Base-by-base conservation (phyloP, 768 basidiomycete genomes). In the Russula emetica region DNA sequence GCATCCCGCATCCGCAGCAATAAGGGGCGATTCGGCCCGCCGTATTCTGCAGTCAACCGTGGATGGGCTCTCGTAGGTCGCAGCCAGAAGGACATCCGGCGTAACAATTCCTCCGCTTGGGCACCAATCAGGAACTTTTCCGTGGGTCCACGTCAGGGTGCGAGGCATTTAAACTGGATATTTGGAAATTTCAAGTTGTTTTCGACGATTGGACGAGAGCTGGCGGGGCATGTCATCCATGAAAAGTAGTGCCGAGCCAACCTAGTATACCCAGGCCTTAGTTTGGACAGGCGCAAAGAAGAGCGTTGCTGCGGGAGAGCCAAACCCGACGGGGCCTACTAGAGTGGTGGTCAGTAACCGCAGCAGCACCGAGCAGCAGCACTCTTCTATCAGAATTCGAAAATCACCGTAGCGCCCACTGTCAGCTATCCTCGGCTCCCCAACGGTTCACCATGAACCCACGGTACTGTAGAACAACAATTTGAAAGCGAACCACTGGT, bases 1-100 rank as follows among this genome's bases (percentile, higher is more conserved):
- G 36, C 36, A 34, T 28, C 28, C 28, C 28, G 28, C 28, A 32
- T 50, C 60, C 60, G 60, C 53, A 61, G 60, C 13, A 18, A 22
- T 9, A 13, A 22, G 38, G 3, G 22, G 4, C 34, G 13, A 38
- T 14, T 2, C 6, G 11, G 20, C 9, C n/a, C 14, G 14, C n/a
- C 38, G 14, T 30, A 30, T 13, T 20, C 10, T n/a, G 36, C 5
- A 3, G 49, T 42, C 58, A 7, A 22, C 10, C 3, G 11, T 20
- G 0, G 24, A 26, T 30, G 18, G 36, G 42, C 2, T 26, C 2
- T 6, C 24, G 30, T 38, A 40, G 11, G 16, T 34, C 30, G 18
- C 45, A n/a, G 40, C 5, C 13, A 42, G 47, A n/a, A 30, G 11
- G 4, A 52, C 6, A 22, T 45, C 11, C 45, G 14, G 18, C 13